Evolutionary conservation across 805 yeast genomes (phyloP).

Genomic region (Saturnispora bothae): DNA sequence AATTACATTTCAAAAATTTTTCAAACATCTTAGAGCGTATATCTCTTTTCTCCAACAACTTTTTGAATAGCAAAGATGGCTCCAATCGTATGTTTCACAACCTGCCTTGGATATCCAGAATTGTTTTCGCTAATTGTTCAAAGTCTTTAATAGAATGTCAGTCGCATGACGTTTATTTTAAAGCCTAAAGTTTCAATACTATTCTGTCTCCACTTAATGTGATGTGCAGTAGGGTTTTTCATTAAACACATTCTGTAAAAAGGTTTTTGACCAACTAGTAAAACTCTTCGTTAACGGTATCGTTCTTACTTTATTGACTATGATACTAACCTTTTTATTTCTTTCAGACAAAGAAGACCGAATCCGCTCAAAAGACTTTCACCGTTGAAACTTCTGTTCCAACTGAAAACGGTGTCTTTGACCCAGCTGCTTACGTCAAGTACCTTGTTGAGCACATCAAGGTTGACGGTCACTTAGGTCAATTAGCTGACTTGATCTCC

Average conservation of each 20-base stretch:
- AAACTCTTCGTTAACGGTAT: neutral
- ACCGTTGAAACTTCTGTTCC: conserved; percentile 96
- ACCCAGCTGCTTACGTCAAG: conserved; percentile 95
- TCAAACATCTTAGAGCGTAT: neutral
- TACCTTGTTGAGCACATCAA: conserved; percentile 98
- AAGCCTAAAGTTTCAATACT: conserved; percentile 15
- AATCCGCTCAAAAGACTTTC: conserved; percentile 73
- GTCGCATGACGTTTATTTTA: conserved; percentile 16
- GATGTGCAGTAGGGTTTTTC: conserved; percentile 11
- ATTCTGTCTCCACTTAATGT: conserved; percentile 12
- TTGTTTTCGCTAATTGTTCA: neutral
- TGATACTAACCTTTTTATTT: conserved; percentile 6
- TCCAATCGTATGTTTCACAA: conserved; percentile 29
- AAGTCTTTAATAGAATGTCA: conserved; percentile 20
- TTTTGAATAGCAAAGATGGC: conserved; percentile 20
- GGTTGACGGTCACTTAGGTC: conserved; percentile 93
- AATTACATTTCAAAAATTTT: neutral
- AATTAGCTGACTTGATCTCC: conserved; percentile 91
- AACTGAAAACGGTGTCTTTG: conserved; percentile 94
- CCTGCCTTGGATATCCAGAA: neutral
- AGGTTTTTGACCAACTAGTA: neutral
- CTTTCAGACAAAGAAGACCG: conserved; percentile 65
- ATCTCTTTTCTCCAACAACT: conserved; percentile 1
- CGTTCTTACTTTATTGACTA: conserved; percentile 5
- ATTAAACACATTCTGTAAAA: conserved; percentile 7